Percentiles rank a stretch among this genome's conserved stretches.
Conservation (phyloP, 768 basidiomycete species). For the Auricularia sp. region DNA sequence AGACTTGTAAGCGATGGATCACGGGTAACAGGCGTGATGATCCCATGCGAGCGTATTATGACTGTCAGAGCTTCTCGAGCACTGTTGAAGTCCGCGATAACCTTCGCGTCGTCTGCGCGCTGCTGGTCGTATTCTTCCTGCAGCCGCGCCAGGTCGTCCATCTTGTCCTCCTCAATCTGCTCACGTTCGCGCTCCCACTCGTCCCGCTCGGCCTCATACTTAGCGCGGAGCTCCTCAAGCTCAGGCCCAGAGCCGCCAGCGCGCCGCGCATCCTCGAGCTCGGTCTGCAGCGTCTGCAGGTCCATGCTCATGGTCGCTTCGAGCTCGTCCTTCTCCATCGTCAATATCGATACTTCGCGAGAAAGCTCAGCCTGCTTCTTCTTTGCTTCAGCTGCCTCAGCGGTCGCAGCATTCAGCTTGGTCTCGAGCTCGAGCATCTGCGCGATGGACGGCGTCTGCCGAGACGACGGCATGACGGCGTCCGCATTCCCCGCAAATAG, state of each 20-base stretch:
- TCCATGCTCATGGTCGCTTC: slow-evolving; percentile 59
- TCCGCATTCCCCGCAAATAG: slow-evolving; percentile 75
- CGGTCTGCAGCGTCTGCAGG: slow-evolving; percentile 31
- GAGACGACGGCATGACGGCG: slow-evolving; percentile 46
- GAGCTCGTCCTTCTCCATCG: slow-evolving; percentile 58
- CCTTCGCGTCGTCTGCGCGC: slow-evolving; percentile 31
- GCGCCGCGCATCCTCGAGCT: slow-evolving; percentile 22
- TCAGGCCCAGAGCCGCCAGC: slow-evolving; percentile 17
- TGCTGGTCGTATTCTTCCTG: slow-evolving; percentile 41
- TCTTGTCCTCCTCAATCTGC: slow-evolving; percentile 38
- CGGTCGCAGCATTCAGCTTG: slow-evolving; percentile 51
- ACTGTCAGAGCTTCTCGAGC: slow-evolving; percentile 36
- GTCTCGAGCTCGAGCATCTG: slow-evolving; percentile 50
- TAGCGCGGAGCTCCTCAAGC: slow-evolving; percentile 26
- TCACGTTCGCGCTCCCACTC: slow-evolving; percentile 43
- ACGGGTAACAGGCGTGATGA: slow-evolving; percentile 21
- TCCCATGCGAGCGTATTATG: not conserved
- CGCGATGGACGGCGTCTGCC: slow-evolving; percentile 33
- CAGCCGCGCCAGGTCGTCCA: slow-evolving; percentile 35
- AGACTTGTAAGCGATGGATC: slow-evolving; percentile 43
- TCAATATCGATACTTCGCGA: slow-evolving; percentile 51
- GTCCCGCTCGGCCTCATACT: slow-evolving; percentile 37
- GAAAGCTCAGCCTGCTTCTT: slow-evolving; percentile 53
- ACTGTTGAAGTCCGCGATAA: slow-evolving; percentile 41
- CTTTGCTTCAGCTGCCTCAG: slow-evolving; percentile 46